Base-by-base conservation (phyloP, 1,284 basidiomycete species). In the Golubevia sp. region DNA sequence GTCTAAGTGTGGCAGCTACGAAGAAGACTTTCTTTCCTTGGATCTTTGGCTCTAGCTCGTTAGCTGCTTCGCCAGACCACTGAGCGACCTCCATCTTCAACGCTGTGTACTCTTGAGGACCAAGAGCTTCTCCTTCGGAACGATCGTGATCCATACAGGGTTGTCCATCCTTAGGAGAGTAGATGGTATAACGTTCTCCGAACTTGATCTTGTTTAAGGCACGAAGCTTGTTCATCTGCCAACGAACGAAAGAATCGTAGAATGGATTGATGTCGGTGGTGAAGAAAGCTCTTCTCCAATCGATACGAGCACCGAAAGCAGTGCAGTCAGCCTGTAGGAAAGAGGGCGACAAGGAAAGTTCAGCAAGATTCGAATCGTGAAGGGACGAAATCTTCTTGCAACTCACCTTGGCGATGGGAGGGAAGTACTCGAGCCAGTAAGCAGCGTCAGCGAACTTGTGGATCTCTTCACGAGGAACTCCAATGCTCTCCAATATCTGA, bases 131-230 rank as follows among this genome's bases (percentile, higher is more conserved):
- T 55, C 97, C 97, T 70, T 94, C 93, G 62, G 90, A 89, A 68
- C 97, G 92, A 84, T 99, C 97, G 86, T 99, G 97, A 86, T 99
- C 97, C 97, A 99, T 99, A 84, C 97, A 99, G 0, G 97, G 96
- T 84, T 99, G 97, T 7, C 94, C 94, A 79, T 99, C 97, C 85
- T 98, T 98, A n/a, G 94, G 94, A 74, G 93, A 96, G 87, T 97
- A 99, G 83, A 99, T 94, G 49, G 97, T 99, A 86, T 98, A 97
- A 53, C 97, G 91, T 86, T 98, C 93, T 58, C 97, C 97, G 81
- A 98, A 99, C 86, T 97, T 76, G 71, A 79, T 71, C 68, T 77
- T 74, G 67, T 79, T 57, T 70, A 78, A 67, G 52, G 87, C 87
- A 85, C 92, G 88, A 13, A 99, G 88, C 84, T 93, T 94, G 87